A percentile compares a stretch with the other conserved stretches of the same genome.
phyloP scores from a whole-genome alignment of 164 flowering plant genomes.

The Akebia trifoliata region DNA sequence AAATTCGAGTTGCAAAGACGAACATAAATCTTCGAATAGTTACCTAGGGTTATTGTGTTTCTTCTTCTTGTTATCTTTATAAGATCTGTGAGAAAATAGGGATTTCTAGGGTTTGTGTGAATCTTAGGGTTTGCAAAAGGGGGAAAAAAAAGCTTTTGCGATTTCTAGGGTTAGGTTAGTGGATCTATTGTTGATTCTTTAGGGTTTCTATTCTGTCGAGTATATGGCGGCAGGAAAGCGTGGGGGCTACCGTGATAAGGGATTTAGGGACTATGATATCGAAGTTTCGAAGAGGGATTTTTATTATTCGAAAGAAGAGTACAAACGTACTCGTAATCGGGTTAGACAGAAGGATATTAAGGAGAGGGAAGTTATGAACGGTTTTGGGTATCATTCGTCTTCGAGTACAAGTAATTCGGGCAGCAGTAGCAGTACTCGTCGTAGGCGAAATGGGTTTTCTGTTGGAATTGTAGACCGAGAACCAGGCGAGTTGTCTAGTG shows the following conservation, averaged over 20 bases:
- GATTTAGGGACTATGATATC: conserved; percentile 36
- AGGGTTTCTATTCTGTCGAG: conserved; percentile 3
- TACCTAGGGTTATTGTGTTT: too few relatives aligned
- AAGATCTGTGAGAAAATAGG: too few relatives aligned
- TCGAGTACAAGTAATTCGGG: conserved; percentile 51
- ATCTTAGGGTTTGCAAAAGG: neutral
- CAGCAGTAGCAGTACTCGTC: conserved; percentile 35
- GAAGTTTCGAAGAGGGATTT: conserved; percentile 34
- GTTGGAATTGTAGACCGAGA: conserved; percentile 54
- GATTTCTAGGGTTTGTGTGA: too few relatives aligned
- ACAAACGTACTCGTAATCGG: conserved; percentile 28
- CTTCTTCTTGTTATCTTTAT: too few relatives aligned
- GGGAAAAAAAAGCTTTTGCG: too few relatives aligned
- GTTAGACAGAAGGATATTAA: conserved; percentile 40
- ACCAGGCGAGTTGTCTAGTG: conserved; percentile 92
- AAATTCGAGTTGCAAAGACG: too few relatives aligned
- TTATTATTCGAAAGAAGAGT: conserved; percentile 38
- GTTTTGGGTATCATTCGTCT: conserved; percentile 39
- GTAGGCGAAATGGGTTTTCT: conserved; percentile 24
- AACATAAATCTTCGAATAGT: too few relatives aligned
- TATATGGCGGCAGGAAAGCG: conserved; percentile 72
- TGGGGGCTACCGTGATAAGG: conserved; percentile 11
- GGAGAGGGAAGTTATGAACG: conserved; percentile 37
- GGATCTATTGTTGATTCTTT: conserved; percentile 12
- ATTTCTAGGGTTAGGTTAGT: neutral